Percentiles rank a stretch among this genome's conserved stretches.
Evolutionary conservation across 805 yeast genomes (phyloP).

Genomic region (Hanseniaspora mollemarum): DNA sequence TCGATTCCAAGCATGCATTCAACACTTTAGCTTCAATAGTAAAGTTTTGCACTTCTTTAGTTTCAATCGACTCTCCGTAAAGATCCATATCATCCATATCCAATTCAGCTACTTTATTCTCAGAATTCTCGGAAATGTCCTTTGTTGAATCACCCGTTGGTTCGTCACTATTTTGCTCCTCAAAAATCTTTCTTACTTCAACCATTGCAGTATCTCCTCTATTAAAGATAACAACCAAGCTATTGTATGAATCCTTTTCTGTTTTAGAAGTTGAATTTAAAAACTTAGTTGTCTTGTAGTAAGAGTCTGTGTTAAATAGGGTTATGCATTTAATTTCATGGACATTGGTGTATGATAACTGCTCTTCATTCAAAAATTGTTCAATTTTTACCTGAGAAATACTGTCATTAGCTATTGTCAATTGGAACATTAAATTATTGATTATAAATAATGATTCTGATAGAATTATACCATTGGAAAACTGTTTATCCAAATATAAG

Average conservation of each 20-base stretch:
- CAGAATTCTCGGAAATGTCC: no score
- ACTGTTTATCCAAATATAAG: constrained; percentile 37
- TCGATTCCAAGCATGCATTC: constrained; percentile 26
- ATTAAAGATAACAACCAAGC: constrained; percentile 5
- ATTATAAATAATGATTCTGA: constrained; percentile 43
- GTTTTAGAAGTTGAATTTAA: not conserved
- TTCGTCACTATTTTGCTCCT: constrained; percentile 23
- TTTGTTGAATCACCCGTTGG: no score
- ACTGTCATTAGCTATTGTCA: constrained; percentile 1
- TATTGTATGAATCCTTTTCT: not conserved
- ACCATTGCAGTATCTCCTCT: constrained; percentile 16
- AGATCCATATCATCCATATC: constrained; percentile 26
- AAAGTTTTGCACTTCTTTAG: constrained; percentile 15
- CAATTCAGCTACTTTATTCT: no score
- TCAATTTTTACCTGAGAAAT: not conserved
- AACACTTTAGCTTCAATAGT: constrained; percentile 25
- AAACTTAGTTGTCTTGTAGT: constrained; percentile 7
- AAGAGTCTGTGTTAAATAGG: not conserved
- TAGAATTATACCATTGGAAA: constrained; percentile 39
- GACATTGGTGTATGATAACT: constrained; percentile 1
- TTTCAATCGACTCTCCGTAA: constrained; percentile 20
- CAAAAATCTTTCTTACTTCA: constrained; percentile 6
- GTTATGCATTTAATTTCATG: not conserved
- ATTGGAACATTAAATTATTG: constrained; percentile 20
- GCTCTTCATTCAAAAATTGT: not conserved